phyloP scores from a whole-genome alignment of 176 grass and related monocot genomes.

The Zea mays region Zm-B73-REFERENCE-NAM-5.0 NC_050105.1:101415501-101416000 shows the following conservation, averaged over 20 bases:
- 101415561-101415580: neutral
- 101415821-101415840: slow-evolving; percentile 99
- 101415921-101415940: slow-evolving; percentile 12
- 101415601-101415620: neutral
- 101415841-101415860: slow-evolving; percentile 89
- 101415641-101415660: neutral
- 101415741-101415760: slow-evolving; percentile 95
- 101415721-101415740: slow-evolving; percentile 73
- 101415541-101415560: no score
- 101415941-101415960: slow-evolving; percentile 36
- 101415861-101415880: neutral
- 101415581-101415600: neutral
- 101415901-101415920: neutral
- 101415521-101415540: no score
- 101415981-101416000: slow-evolving; percentile 95
- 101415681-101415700: neutral
- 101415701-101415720: slow-evolving; percentile 55
- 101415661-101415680: neutral
- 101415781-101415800: slow-evolving; percentile 90
- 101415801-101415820: slow-evolving; percentile 92
- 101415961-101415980: slow-evolving; percentile 78
- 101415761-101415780: slow-evolving; percentile 93
- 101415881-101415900: slow-evolving; percentile 30
- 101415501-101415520: no score
- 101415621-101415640: neutral